Evolutionary conservation across 257 asterid genomes (phyloP), one percentile per base, ranked within the genome.

Genomic region (Thymus mandschuricus): DNA sequence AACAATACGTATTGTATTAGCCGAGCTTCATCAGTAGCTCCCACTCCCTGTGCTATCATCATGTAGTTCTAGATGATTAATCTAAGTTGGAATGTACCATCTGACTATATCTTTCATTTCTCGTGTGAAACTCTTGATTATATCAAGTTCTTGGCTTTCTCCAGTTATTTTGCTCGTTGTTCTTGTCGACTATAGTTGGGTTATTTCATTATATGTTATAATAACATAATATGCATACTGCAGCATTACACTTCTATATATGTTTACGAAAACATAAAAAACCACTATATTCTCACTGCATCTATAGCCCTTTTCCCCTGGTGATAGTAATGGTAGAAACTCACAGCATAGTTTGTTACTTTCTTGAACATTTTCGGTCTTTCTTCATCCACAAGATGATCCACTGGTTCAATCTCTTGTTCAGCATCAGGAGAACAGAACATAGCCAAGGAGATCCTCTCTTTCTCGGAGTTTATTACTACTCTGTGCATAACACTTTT

Each of bases 401-500:
- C 89, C 50, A 77, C 49, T 13, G 91, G 95, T 72, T 80, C 89
- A n/a, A 88, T 77, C 79, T 78, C 95, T 65, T 58, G 70, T 57
- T 67, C 82, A 44, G 69, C 38, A 75, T 81, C 85, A 1, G 89
- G 92, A 28, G 73, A 12, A 51, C 52, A 78, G 67, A 89, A 84
- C 80, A 83, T 66, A 30, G 84, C 95, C 67, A 87, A 27, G 30
- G 80, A 72, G 38, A 70, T 77, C 72, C 96, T 90, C 76, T 88
- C 85, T 55, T 70, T 74, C 33, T 77, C 78, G 5, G 80, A 73
- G 72, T 83, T 81, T 6, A 83, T 82, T 52, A 90, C 81, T 5
- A 78, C 95, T 79, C 87, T 83, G 68, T 90, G 96, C 71, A 88
- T 73, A 0, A 86, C 86, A 76, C 92, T 88, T 75, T 69, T 90